Evolutionary conservation across 805 yeast species (phyloP).

Genomic region (Kodamaea jinghongensis): DNA sequence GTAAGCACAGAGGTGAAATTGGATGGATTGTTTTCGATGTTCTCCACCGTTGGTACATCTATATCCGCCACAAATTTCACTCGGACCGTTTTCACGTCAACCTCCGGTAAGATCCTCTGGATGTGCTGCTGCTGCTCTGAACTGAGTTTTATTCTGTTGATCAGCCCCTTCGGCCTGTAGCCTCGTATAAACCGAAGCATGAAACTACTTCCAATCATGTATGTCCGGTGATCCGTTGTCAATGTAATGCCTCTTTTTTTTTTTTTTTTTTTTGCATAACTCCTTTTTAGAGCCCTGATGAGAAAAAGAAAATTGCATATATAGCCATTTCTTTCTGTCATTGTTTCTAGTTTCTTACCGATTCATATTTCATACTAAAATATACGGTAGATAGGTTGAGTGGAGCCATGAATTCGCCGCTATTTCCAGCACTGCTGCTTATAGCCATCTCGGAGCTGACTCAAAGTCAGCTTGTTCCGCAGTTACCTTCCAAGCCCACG

Average conservation of each 20-base stretch:
- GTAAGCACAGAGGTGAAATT: constrained; percentile 17
- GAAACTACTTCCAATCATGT: too few relatives aligned
- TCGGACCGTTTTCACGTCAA: background rate
- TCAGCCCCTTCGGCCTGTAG: constrained; percentile 11
- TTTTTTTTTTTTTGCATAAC: too few relatives aligned
- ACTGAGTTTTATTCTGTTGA: constrained; percentile 4
- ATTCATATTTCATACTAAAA: too few relatives aligned
- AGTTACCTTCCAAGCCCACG: constrained; percentile 53
- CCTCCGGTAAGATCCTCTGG: background rate
- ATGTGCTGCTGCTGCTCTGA: constrained; percentile 3
- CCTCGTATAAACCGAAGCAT: background rate
- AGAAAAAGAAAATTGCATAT: too few relatives aligned
- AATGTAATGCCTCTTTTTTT: too few relatives aligned
- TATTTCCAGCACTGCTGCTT: constrained; percentile 23
- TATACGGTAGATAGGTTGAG: background rate
- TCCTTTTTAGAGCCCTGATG: too few relatives aligned
- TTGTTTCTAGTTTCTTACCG: too few relatives aligned
- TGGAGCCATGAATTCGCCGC: constrained; percentile 17
- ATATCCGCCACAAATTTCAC: background rate
- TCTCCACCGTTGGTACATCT: constrained; percentile 11
- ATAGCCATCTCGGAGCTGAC: constrained; percentile 9
- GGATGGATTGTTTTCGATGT: constrained; percentile 13
- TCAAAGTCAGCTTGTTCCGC: constrained; percentile 35
- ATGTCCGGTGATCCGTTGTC: too few relatives aligned
- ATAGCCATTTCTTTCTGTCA: too few relatives aligned